These are phyloP conservation scores for Caryopteris hybrid DNA, from an alignment of 305 asterid species.

Conservation along the genomic window DNA sequence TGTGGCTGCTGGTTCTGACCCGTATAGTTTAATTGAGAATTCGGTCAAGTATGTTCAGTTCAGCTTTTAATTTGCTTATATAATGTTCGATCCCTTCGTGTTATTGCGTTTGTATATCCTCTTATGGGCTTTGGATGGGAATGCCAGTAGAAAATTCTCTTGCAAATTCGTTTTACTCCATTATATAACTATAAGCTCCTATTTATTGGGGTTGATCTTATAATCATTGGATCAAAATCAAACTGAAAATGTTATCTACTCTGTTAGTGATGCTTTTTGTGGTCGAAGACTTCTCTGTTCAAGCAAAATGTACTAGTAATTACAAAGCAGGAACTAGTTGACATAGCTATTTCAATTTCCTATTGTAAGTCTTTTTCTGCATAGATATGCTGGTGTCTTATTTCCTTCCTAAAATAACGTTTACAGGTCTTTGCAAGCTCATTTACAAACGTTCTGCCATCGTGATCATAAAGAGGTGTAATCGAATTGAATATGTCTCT, in stretches of 20 bases:
- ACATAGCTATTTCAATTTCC: background rate
- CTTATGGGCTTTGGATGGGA: background rate
- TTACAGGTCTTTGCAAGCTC: constrained; percentile 56
- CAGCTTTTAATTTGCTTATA: background rate
- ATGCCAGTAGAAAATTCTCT: background rate
- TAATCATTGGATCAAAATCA: background rate
- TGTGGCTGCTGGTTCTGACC: constrained; percentile 67
- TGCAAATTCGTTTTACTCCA: background rate
- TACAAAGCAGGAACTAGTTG: background rate
- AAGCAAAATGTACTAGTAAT: background rate
- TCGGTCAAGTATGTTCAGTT: constrained; percentile 61
- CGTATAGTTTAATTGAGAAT: constrained; percentile 47
- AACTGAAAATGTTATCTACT: background rate
- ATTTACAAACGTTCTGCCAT: constrained; percentile 66
- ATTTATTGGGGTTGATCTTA: background rate
- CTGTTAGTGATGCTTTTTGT: background rate
- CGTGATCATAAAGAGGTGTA: constrained; percentile 72
- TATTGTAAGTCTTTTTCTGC: background rate
- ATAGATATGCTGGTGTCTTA: background rate
- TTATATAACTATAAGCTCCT: background rate
- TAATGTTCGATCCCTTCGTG: background rate
- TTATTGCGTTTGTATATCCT: background rate
- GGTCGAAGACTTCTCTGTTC: background rate
- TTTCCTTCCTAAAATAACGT: background rate
- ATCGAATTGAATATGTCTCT: background rate